A percentile compares a stretch with the other conserved stretches of the same genome.
phyloP scores from a whole-genome alignment of 2,329 filamentous ascomycete species.

The Colletotrichum karsti region DNA sequence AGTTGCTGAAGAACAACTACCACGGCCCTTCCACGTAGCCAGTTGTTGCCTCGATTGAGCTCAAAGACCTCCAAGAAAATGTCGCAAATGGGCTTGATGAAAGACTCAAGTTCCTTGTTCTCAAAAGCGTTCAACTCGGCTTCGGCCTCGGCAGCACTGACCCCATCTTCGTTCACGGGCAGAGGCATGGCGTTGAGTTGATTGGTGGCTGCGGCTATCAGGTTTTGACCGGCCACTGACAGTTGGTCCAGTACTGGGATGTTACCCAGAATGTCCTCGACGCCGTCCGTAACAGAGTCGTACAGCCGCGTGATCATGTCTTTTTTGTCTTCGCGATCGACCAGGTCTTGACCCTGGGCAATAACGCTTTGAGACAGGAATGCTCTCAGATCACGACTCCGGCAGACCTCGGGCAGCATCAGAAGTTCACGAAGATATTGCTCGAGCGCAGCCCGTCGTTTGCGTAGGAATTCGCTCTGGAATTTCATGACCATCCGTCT shows the following conservation, averaged over 20 bases:
- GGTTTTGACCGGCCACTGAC: conserved; percentile 89
- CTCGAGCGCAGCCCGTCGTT: conserved; percentile 84
- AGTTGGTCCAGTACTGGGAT: conserved; percentile 95
- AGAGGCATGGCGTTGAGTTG: conserved; percentile 67
- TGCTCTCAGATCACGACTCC: conserved; percentile 88
- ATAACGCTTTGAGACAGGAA: conserved; percentile 92
- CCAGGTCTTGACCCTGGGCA: conserved; percentile 65
- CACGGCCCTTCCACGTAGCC: conserved; percentile 93
- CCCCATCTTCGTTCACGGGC: conserved; percentile 57
- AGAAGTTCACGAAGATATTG: conserved; percentile 85
- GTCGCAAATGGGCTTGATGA: conserved; percentile 98
- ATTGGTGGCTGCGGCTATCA: conserved; percentile 79
- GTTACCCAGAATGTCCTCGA: conserved; percentile 97
- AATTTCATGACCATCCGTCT: conserved; percentile 95
- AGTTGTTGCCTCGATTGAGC: conserved; percentile 93
- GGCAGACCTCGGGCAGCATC: conserved; percentile 89
- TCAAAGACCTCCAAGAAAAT: conserved; percentile 97
- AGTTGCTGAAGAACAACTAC: conserved; percentile 97
- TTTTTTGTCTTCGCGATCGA: conserved; percentile 72
- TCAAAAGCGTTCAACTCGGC: conserved; percentile 95
- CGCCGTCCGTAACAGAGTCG: conserved; percentile 95
- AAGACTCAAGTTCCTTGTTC: conserved; percentile 87
- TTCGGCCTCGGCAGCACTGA: conserved; percentile 79
- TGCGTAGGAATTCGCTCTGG: conserved; percentile 94
- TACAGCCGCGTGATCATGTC: conserved; percentile 96